Percentiles rank a stretch among this genome's conserved stretches.
phyloP scores from a whole-genome alignment of 2,329 filamentous ascomycete genomes.

The Beauveria pseudobassiana region DNA sequence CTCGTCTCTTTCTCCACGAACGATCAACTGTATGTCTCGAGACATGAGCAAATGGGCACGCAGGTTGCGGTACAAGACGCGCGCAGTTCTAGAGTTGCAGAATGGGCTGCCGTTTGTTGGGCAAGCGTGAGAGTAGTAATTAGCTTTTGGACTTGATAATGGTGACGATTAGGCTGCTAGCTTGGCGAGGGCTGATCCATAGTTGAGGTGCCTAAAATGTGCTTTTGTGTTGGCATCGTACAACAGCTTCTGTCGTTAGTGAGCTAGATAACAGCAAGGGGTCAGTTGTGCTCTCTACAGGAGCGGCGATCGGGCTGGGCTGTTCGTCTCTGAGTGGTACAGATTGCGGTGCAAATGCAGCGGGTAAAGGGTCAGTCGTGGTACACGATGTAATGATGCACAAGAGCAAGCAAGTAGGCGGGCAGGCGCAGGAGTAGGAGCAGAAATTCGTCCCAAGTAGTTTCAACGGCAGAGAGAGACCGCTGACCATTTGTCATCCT shows the following conservation, averaged over 20 bases:
- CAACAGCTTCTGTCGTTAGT: too few species aligned
- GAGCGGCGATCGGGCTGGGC: background rate
- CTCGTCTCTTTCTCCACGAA: constrained; percentile 4
- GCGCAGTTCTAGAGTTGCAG: background rate
- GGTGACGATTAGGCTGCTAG: background rate
- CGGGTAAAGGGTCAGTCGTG: background rate
- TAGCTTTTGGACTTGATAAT: background rate
- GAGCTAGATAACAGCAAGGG: background rate
- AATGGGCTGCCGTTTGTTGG: background rate
- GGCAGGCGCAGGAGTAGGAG: background rate
- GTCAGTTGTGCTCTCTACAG: background rate
- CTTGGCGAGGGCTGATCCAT: background rate
- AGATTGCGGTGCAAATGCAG: background rate
- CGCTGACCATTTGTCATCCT: background rate
- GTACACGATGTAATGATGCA: background rate
- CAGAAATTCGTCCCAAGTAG: background rate
- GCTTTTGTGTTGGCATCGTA: too few species aligned
- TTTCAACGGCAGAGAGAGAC: background rate
- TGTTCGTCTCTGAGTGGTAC: background rate
- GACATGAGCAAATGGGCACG: background rate
- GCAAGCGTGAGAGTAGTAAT: background rate
- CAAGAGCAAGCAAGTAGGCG: background rate
- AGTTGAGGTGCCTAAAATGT: background rate
- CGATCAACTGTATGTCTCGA: constrained; percentile 2
- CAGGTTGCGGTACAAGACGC: background rate